Conservation (phyloP, 2,329 filamentous ascomycete genomes). For the Albifimbria verrucaria region DNA sequence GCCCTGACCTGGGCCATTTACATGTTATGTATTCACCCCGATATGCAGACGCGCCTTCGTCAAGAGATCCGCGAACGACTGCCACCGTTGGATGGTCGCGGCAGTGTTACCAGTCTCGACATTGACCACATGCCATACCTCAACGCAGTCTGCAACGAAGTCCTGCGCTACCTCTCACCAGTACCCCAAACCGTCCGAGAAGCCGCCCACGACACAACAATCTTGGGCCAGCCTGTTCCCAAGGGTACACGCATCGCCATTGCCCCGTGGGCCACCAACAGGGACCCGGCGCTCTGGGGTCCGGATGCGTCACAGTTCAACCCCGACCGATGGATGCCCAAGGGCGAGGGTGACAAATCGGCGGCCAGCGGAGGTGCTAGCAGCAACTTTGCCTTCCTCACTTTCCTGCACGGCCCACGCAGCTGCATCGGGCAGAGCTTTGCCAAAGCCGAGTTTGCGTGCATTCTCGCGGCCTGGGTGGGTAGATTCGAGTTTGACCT, state of each 20-base stretch:
- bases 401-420: slow-evolving; percentile 81
- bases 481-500: slow-evolving; percentile 68
- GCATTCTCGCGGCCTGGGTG: slow-evolving; percentile 72
- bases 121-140: slow-evolving; percentile 77
- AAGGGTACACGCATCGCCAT: slow-evolving; percentile 69
- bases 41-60: slow-evolving; percentile 64
- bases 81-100: slow-evolving; percentile 40
- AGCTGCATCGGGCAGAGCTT: slow-evolving; percentile 83
- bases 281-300: slow-evolving; percentile 69
- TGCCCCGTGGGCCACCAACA: slow-evolving; percentile 66
- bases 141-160: slow-evolving; percentile 74
- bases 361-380: slow-evolving; percentile 66
- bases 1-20: slow-evolving; percentile 75
- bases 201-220: slow-evolving; percentile 59
- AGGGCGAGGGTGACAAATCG: slow-evolving; percentile 31
- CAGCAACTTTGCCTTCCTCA: slow-evolving; percentile 75
- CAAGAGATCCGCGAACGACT: slow-evolving; percentile 62
- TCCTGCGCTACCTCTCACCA: slow-evolving; percentile 69
- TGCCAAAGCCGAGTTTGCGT: slow-evolving; percentile 81
- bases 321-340: slow-evolving; percentile 70
- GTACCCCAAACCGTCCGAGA: slow-evolving; percentile 69
- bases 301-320: slow-evolving; percentile 70
- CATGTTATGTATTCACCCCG: slow-evolving; percentile 62
- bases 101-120: slow-evolving; percentile 38
- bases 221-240: slow-evolving; percentile 64